Percentiles rank a stretch among this genome's conserved stretches.
These are phyloP conservation scores for Dorcoceras hygrometricum DNA, from an alignment of 257 asterid genomes.

Conservation along the genomic window DNA sequence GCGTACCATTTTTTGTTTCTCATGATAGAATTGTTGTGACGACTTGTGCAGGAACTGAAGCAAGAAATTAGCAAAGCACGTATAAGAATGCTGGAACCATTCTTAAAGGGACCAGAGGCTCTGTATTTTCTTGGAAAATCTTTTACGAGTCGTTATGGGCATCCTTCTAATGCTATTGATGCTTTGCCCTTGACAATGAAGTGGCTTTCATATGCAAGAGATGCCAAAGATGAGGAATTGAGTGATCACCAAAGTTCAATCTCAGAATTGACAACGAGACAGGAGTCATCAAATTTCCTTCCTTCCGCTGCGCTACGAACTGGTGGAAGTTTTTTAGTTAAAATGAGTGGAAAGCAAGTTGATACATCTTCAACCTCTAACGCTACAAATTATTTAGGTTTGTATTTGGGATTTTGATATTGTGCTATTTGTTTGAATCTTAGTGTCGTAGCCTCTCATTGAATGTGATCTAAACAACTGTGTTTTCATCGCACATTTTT, in stretches of 20 bases:
- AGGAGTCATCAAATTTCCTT: slow-evolving; percentile 41
- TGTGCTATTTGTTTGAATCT: not conserved
- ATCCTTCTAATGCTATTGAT: slow-evolving; percentile 53
- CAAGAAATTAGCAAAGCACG: slow-evolving; percentile 85
- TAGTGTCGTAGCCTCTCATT: not conserved
- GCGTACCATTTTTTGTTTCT: not conserved
- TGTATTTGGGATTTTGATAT: slow-evolving; percentile 6
- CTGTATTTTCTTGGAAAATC: slow-evolving; percentile 66
- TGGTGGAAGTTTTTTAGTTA: slow-evolving; percentile 64
- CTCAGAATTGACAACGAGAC: slow-evolving; percentile 36
- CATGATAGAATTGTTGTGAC: not conserved
- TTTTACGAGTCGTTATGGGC: slow-evolving; percentile 65
- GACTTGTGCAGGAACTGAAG: slow-evolving; percentile 57
- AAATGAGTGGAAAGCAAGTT: slow-evolving; percentile 33
- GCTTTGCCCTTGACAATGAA: slow-evolving; percentile 59
- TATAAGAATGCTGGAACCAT: slow-evolving; percentile 72
- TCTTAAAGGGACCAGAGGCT: slow-evolving; percentile 80
- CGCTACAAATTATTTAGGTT: slow-evolving; percentile 41
- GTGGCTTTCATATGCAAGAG: slow-evolving; percentile 58
- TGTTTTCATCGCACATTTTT: slow-evolving; percentile 5
- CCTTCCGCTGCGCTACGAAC: slow-evolving; percentile 72
- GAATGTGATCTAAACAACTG: slow-evolving; percentile 6
- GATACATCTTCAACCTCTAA: slow-evolving; percentile 34
- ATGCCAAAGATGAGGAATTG: slow-evolving; percentile 63
- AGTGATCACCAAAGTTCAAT: slow-evolving; percentile 47